Percentiles rank a stretch among this genome's conserved stretches.
These are phyloP conservation scores for Coemansia sp. DNA, from an alignment of 192 early-diverging fungal species.

Conservation along the genomic window DNA sequence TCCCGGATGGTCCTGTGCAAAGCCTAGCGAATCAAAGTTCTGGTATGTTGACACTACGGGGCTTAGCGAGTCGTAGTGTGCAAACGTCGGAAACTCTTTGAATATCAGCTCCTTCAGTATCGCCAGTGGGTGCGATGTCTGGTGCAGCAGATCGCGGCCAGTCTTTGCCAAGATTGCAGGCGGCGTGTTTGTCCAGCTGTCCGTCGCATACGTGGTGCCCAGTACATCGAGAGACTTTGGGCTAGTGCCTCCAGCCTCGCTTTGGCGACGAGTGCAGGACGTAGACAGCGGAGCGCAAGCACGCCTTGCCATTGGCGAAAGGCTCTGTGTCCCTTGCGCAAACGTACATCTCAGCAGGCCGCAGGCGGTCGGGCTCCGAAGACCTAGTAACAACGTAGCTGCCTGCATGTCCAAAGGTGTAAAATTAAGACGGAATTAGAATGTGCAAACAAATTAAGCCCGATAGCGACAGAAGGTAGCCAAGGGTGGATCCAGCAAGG, in stretches of 20 bases:
- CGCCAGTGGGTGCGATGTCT: slow-evolving; percentile 79
- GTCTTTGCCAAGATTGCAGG: slow-evolving; percentile 74
- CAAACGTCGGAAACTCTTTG: slow-evolving; percentile 65
- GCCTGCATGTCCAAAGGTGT: background rate
- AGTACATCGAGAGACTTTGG: slow-evolving; percentile 12
- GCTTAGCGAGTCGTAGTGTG: slow-evolving; percentile 61
- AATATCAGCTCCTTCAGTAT: slow-evolving; percentile 83
- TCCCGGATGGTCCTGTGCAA: slow-evolving; percentile 79
- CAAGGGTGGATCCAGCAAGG: background rate
- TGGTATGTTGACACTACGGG: slow-evolving; percentile 81
- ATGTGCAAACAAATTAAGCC: background rate
- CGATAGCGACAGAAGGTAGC: background rate
- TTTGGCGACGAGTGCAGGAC: background rate
- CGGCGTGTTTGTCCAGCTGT: slow-evolving; percentile 77
- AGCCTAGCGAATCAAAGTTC: slow-evolving; percentile 92
- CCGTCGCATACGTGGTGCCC: slow-evolving; percentile 40
- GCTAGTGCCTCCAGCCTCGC: background rate
- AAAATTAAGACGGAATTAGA: background rate
- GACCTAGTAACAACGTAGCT: background rate
- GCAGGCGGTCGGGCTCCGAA: background rate
- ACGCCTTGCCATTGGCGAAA: background rate
- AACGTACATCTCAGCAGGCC: background rate
- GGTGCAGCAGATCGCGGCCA: slow-evolving; percentile 70
- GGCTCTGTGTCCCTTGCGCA: background rate
- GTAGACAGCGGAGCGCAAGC: background rate